phyloP scores from a whole-genome alignment of 257 asterid genomes.

The Echium plantagineum region DNA sequence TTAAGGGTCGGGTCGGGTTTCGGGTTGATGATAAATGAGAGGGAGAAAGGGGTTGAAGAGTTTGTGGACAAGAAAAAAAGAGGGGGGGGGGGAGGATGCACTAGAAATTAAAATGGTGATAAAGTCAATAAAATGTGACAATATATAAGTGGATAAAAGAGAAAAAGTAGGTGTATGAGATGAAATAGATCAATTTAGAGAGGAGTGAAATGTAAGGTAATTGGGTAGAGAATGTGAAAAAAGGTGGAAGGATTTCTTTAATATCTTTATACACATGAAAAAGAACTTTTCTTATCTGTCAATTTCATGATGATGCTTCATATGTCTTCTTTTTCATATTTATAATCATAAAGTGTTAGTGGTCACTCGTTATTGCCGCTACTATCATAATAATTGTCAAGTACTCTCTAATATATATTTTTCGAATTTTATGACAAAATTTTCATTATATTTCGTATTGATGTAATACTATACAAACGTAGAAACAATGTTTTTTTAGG shows the following conservation, averaged over 20 bases:
- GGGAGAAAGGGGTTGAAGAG: not conserved
- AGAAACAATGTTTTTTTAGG: too few relatives aligned
- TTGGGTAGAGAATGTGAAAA: conserved; percentile 15
- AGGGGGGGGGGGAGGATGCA: not conserved
- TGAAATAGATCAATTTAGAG: not conserved
- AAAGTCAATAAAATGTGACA: not conserved
- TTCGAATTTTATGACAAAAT: too few relatives aligned
- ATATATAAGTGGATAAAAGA: not conserved
- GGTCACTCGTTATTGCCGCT: too few relatives aligned
- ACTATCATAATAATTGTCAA: too few relatives aligned
- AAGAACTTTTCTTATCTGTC: conserved; percentile 22
- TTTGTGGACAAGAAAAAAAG: not conserved
- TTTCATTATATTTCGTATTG: too few relatives aligned
- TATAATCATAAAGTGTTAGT: too few relatives aligned
- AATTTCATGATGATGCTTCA: not conserved
- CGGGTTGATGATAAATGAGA: not conserved
- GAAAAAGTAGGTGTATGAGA: not conserved
- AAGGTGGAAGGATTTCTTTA: conserved; percentile 2
- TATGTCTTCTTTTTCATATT: not conserved
- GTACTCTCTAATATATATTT: too few relatives aligned
- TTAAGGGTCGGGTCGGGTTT: not conserved
- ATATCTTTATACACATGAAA: conserved; percentile 3
- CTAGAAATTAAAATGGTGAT: not conserved
- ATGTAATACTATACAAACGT: too few relatives aligned
- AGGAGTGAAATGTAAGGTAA: conserved; percentile 43